Conservation (phyloP, 306 rosid genomes). For the Erythrophleum fordii region DNA sequence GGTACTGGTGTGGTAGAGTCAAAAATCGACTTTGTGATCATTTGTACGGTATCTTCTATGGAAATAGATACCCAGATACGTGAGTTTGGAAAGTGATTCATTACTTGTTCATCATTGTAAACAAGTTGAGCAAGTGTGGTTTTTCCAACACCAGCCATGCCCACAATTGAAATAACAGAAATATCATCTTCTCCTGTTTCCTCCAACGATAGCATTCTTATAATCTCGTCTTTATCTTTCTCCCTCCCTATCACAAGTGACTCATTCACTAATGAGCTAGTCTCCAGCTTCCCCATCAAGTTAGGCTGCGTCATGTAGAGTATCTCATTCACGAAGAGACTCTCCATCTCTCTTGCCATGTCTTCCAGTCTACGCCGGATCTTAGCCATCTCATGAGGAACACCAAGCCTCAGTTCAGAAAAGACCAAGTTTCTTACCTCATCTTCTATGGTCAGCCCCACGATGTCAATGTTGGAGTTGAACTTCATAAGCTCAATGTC, state of each 20-base stretch:
- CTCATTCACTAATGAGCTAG: conserved; percentile 22
- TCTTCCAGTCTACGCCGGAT: neutral
- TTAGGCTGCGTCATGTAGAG: neutral
- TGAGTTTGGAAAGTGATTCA: neutral
- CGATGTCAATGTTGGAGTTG: neutral
- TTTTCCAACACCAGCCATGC: conserved; percentile 20
- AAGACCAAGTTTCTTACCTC: conserved; percentile 15
- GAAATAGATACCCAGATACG: conserved; percentile 13
- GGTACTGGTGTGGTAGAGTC: neutral
- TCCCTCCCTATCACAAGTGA: conserved; percentile 29
- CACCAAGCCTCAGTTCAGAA: neutral
- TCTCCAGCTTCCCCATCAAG: neutral
- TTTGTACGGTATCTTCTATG: neutral
- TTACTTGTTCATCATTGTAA: neutral
- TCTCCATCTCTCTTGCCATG: conserved; percentile 9
- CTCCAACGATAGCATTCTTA: neutral
- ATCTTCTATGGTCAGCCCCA: neutral
- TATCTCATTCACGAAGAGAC: neutral
- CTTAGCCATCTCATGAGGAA: neutral
- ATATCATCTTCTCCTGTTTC: neutral
- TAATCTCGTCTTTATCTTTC: neutral
- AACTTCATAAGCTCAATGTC: neutral
- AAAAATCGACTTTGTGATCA: neutral
- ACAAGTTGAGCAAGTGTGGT: conserved; percentile 12
- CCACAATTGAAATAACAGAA: conserved; percentile 29